Evolutionary conservation across 768 basidiomycete species (phyloP), one percentile per base, ranked within the genome.

Genomic region (Hypholoma fasciculare): DNA sequence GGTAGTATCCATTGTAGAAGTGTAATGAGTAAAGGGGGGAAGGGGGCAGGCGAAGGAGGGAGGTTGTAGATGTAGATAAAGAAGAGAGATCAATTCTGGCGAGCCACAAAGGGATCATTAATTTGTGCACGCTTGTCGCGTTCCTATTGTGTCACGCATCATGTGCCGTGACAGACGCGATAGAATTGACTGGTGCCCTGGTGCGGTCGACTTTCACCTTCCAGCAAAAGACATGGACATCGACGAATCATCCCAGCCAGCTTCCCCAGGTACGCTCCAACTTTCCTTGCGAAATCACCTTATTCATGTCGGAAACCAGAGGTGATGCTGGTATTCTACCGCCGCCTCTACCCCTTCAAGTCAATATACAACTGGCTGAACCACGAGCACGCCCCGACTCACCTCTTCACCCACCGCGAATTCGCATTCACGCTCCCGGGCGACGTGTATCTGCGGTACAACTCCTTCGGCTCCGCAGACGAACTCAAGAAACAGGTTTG

Each of bases 341-440:
- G 87, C 43, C 84, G 94, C 46, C 78, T 98, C 1, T 98, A 96
- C 72, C 97, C 97, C 2, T 98, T 93, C 83, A 91, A 94, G 69
- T 89, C 93, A 0, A 83, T 98, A 62, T 98, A 89, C 74, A 82
- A 83, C 58, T 99, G 97, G 97, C 80, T 99, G 20, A 98, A 98
- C 69, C 96, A 98, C 62, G 90, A 89, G 61, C 89, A 92, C 60
- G 76, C 80, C 55, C 84, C 96, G 1, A 82, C 87, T 12, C 86
- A 84, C 59, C 84, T 92, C 49, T 98, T 93, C 71, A 94, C 92
- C 3, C 87, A 98, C 67, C 89, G 97, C 69, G 97, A 99, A 72
- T 96, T 98, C 70, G 88, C 97, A 19, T 96, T 96, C 72, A 98
- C 96, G 2, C 84, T 98, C 19, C 82, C 82, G 34, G 90, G 89